Conservation (phyloP, 2,329 filamentous ascomycete genomes). For the Scedosporium aurantiacum region DNA sequence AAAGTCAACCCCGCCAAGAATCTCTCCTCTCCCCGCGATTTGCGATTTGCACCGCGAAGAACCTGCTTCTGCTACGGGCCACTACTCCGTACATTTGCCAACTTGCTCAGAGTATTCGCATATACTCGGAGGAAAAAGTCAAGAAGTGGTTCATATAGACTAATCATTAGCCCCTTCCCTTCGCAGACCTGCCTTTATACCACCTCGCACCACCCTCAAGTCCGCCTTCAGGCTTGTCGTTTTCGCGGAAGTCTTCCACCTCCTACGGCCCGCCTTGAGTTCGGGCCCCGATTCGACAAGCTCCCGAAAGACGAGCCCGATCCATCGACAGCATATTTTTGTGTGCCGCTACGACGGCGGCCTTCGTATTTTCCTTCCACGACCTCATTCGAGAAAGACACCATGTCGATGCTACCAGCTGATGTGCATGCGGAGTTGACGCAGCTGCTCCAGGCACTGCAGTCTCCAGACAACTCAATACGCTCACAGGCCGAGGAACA, state of each 20-base stretch:
- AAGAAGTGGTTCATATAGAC: too few relatives aligned
- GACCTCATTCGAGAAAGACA: conserved; percentile 7
- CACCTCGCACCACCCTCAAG: too few relatives aligned
- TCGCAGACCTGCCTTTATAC: too few relatives aligned
- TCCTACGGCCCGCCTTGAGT: too few relatives aligned
- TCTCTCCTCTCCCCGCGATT: conserved; percentile 6
- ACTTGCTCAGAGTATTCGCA: neutral
- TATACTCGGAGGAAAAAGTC: neutral
- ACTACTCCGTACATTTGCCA: neutral
- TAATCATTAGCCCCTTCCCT: too few relatives aligned
- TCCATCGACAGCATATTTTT: neutral
- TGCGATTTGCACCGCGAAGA: neutral
- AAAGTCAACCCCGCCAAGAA: conserved; percentile 6
- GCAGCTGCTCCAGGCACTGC: conserved; percentile 78
- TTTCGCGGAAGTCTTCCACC: too few relatives aligned
- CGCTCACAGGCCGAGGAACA: conserved; percentile 83
- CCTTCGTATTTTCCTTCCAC: too few relatives aligned
- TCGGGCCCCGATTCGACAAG: too few relatives aligned
- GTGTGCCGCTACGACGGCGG: too few relatives aligned
- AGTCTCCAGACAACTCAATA: conserved; percentile 78
- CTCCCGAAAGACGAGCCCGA: too few relatives aligned
- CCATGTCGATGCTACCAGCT: conserved; percentile 75
- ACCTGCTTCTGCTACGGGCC: neutral
- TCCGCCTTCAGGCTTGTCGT: too few relatives aligned
- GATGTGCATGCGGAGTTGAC: conserved; percentile 76